Percentiles rank a stretch among this genome's conserved stretches.
These are phyloP conservation scores for Gossypium schwendimanii DNA, from an alignment of 441 rosid species.

Conservation along the genomic window DNA sequence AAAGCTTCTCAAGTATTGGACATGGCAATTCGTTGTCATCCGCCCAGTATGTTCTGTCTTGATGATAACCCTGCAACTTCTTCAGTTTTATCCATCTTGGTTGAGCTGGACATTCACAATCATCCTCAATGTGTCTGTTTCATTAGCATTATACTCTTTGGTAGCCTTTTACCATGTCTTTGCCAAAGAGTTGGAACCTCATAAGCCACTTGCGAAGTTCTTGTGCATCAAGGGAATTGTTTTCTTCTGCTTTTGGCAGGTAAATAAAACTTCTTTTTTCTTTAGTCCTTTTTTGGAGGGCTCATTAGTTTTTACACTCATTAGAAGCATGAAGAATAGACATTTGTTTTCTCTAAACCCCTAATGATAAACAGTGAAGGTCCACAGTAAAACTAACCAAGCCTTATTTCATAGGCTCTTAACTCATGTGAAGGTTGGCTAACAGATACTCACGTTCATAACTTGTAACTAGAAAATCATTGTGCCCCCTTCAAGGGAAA, in stretches of 20 bases:
- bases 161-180: slow-evolving; percentile 85
- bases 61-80: slow-evolving; percentile 66
- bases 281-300: neutral
- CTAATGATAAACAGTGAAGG: neutral
- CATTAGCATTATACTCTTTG: slow-evolving; percentile 80
- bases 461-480: neutral
- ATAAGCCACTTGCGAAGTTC: slow-evolving; percentile 90
- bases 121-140: slow-evolving; percentile 74
- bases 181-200: slow-evolving; percentile 86
- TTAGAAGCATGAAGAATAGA: neutral
- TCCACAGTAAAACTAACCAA: neutral
- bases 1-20: slow-evolving; percentile 78
- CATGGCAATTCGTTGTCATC: slow-evolving; percentile 88
- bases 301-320: neutral
- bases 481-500: neutral
- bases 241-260: slow-evolving; percentile 99
- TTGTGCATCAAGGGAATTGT: slow-evolving; percentile 95
- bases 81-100: slow-evolving; percentile 78
- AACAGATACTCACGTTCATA: neutral
- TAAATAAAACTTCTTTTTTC: slow-evolving; percentile 18
- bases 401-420: neutral
- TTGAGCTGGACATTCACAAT: slow-evolving; percentile 93
- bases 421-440: neutral
- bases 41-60: slow-evolving; percentile 76
- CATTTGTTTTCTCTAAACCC: neutral